Conservation (phyloP, 2,329 filamentous ascomycete species). For the Lasiodiplodia hormozganensis region DNA sequence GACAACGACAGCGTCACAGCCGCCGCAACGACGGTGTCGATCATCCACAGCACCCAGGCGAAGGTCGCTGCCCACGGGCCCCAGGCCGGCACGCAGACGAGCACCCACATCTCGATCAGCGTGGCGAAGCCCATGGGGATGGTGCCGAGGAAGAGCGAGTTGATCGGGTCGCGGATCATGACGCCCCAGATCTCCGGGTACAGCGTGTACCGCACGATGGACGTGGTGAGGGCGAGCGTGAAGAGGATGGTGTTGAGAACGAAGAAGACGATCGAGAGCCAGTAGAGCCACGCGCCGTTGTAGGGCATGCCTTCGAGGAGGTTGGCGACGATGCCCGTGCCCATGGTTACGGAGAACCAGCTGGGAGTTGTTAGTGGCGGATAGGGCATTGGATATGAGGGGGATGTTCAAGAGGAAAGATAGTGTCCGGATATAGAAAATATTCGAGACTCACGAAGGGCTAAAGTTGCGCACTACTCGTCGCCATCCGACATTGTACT, state of each 20-base stretch:
- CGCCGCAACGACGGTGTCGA: slow-evolving; percentile 49
- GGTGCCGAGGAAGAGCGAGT: slow-evolving; percentile 69
- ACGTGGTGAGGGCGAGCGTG: slow-evolving; percentile 57
- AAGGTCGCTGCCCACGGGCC: slow-evolving; percentile 56
- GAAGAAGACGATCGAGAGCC: slow-evolving; percentile 65
- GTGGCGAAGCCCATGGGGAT: slow-evolving; percentile 71
- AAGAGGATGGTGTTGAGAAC: slow-evolving; percentile 64
- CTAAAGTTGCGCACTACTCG: slow-evolving; percentile 47
- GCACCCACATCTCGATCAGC: slow-evolving; percentile 68
- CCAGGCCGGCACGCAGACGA: slow-evolving; percentile 64
- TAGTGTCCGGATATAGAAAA: neutral
- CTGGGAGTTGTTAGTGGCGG: no score
- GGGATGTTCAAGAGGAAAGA: neutral
- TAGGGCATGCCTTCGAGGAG: slow-evolving; percentile 67
- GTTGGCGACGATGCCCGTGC: slow-evolving; percentile 70
- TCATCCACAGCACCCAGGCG: slow-evolving; percentile 55
- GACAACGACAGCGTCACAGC: slow-evolving; percentile 56
- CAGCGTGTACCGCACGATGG: slow-evolving; percentile 63
- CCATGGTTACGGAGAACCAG: slow-evolving; percentile 54
- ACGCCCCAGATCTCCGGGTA: slow-evolving; percentile 68
- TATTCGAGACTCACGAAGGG: slow-evolving; percentile 34
- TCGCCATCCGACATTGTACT: slow-evolving; percentile 38
- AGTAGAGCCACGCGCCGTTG: slow-evolving; percentile 61
- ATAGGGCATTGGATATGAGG: no score
- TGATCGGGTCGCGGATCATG: slow-evolving; percentile 68